Evolutionary conservation across 1,284 basidiomycete genomes (phyloP), one percentile per base, ranked within the genome.

Genomic region (Rhizoctonia solani): DNA sequence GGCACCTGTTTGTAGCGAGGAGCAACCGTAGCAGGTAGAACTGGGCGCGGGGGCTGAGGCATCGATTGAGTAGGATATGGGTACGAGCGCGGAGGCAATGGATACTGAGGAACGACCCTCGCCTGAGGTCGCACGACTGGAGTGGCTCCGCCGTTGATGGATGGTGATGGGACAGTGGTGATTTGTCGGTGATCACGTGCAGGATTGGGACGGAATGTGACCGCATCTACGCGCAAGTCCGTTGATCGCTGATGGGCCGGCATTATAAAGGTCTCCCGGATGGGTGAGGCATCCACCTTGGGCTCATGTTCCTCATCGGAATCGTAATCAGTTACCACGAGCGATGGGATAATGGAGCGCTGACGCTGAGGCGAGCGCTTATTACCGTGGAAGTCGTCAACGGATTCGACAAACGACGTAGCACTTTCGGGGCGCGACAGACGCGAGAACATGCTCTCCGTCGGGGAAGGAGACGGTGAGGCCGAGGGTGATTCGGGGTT

Each of bases 1-100:
- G 61, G 61, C n/a, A 50, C 61, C 25, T 65, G 61, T 53, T 65
- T 65, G 49, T 65, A 65, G 27, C 61, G 61, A 65, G 61, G 61
- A 9, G 61, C 61, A n/a, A 65, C 50, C 3, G 61, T 65, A 21
- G 61, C 61, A 13, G 61, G 49, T 39, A 32, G 37, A 30, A 41
- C 29, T 11, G 61, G 39, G 25, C 50, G 61, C 37, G 61, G 37
- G 25, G 53, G n/a, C 16, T 25, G n/a, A 37, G 52, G 52, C 25
- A 53, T 65, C 27, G 44, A 30, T 52, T 65, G 61, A 11, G 27
- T 39, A 21, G 32, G n/a, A 30, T 49, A 53, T 44, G 61, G 61
- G 32, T 53, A 34, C 50, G 61, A 53, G 27, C 61, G 61, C 14
- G 61, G 61, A 53, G 49, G 49, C 13, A 65, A 27, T 9, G 61